A percentile compares a stretch with the other conserved stretches of the same genome.
Conservation (phyloP, 1,284 basidiomycete species). For the Puccinia horiana region DNA sequence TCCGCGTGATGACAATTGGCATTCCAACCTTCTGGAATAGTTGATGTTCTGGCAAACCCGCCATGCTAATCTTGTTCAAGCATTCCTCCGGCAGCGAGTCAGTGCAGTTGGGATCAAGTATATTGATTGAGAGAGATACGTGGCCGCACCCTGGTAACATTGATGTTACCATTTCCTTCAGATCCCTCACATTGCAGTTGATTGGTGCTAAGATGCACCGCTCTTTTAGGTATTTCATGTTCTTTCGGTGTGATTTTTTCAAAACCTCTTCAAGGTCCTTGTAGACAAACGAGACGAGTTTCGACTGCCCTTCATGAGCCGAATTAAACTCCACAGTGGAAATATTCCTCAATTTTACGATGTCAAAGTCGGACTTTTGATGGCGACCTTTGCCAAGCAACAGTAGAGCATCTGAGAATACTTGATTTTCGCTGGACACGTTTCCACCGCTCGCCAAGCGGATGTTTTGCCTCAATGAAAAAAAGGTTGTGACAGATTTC, state of each 20-base stretch:
- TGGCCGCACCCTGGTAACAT: background rate
- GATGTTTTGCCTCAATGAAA: too few relatives aligned
- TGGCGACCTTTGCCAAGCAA: too few relatives aligned
- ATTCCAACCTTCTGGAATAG: background rate
- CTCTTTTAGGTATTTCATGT: background rate
- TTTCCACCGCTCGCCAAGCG: background rate
- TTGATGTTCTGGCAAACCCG: background rate
- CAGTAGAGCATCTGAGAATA: too few relatives aligned
- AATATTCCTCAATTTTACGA: background rate
- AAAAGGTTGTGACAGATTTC: too few relatives aligned
- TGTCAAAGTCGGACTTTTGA: too few relatives aligned
- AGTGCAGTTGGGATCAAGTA: background rate
- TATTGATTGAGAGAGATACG: background rate
- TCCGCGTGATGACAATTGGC: too few relatives aligned
- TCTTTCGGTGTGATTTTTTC: too few relatives aligned
- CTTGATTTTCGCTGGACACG: background rate
- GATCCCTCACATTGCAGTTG: too few relatives aligned
- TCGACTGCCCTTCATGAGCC: too few relatives aligned
- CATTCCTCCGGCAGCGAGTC: background rate
- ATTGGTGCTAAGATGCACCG: background rate
- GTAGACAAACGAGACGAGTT: background rate
- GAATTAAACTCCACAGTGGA: too few relatives aligned
- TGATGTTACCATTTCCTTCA: background rate
- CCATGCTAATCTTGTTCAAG: background rate
- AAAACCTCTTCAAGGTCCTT: too few relatives aligned